These are phyloP conservation scores for Leccinum fallax DNA, from an alignment of 1,284 basidiomycete species.

Conservation along the genomic window DNA sequence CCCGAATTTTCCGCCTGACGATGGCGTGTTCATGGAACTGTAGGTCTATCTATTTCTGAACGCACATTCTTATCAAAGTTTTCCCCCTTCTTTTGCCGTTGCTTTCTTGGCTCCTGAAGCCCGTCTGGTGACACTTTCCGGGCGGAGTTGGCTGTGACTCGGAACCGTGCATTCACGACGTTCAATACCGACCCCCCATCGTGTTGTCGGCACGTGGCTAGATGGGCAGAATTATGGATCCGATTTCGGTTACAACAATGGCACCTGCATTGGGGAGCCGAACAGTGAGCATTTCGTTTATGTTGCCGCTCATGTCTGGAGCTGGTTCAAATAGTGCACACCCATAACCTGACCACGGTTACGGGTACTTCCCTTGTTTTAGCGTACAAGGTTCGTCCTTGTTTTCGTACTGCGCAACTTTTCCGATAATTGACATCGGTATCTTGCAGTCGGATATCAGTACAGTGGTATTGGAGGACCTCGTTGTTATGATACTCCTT, in stretches of 20 bases:
- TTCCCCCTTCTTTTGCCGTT: not conserved
- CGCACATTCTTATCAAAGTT: not conserved
- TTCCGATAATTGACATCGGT: not conserved
- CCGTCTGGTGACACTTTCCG: not conserved
- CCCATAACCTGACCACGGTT: slow-evolving; percentile 7
- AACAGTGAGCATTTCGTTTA: slow-evolving; percentile 14
- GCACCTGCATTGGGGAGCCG: not conserved
- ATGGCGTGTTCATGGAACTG: slow-evolving; percentile 7
- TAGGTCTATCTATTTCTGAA: slow-evolving; percentile 1
- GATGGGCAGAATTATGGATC: slow-evolving; percentile 7
- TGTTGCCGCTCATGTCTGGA: not conserved
- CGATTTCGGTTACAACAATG: not conserved
- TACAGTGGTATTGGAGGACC: not conserved
- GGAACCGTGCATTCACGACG: slow-evolving; percentile 4
- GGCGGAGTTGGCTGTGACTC: slow-evolving; percentile 6
- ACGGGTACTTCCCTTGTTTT: slow-evolving; percentile 8
- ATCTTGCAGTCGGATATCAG: slow-evolving; percentile 5
- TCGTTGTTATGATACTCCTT: slow-evolving; percentile 5
- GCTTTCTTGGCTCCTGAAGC: slow-evolving; percentile 5
- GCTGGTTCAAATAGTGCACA: slow-evolving; percentile 10
- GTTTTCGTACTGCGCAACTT: not conserved
- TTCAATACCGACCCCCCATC: not conserved
- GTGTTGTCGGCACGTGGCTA: not conserved
- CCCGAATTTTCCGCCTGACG: not conserved
- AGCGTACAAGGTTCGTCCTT: slow-evolving; percentile 14